A percentile compares a stretch with the other conserved stretches of the same genome.
These are phyloP conservation scores for Chamaecrista fasciculata DNA, from an alignment of 306 rosid species.

Conservation along the genomic window DNA sequence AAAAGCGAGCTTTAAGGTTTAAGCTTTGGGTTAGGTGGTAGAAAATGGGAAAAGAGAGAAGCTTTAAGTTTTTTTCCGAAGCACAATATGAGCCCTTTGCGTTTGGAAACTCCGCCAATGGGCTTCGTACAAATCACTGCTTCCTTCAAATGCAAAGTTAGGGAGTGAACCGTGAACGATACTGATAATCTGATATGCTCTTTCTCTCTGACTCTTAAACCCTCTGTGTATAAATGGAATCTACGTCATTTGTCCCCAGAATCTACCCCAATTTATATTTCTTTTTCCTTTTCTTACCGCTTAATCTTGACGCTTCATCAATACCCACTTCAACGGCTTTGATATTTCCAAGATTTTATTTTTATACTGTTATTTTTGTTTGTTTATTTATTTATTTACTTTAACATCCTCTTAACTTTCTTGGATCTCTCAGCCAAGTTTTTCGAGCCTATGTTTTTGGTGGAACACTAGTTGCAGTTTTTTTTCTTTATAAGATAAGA, in stretches of 20 bases:
- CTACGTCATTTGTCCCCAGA: not conserved
- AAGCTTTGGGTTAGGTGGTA: not conserved
- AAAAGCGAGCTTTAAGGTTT: not conserved
- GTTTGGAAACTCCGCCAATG: slow-evolving; percentile 42
- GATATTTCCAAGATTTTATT: not conserved
- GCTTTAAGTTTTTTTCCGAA: not conserved
- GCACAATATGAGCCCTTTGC: not conserved
- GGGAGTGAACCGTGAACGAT: not conserved
- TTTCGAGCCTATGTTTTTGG: not conserved
- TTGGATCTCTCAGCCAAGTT: not conserved
- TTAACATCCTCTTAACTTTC: not conserved
- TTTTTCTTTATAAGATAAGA: not conserved
- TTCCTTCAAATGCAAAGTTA: not conserved
- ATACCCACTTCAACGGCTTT: not conserved
- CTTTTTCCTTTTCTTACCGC: not conserved
- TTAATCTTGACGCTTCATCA: not conserved
- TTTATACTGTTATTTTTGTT: no score
- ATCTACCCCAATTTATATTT: slow-evolving; percentile 20
- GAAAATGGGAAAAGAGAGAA: not conserved
- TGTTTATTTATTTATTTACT: not conserved
- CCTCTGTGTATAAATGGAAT: not conserved
- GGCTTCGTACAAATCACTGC: slow-evolving; percentile 23
- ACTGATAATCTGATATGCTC: no score
- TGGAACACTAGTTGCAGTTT: not conserved
- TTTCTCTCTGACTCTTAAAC: no score